Conservation (phyloP, 371 early-diverging fungal genomes). For the Chytridiales sp. region DNA sequence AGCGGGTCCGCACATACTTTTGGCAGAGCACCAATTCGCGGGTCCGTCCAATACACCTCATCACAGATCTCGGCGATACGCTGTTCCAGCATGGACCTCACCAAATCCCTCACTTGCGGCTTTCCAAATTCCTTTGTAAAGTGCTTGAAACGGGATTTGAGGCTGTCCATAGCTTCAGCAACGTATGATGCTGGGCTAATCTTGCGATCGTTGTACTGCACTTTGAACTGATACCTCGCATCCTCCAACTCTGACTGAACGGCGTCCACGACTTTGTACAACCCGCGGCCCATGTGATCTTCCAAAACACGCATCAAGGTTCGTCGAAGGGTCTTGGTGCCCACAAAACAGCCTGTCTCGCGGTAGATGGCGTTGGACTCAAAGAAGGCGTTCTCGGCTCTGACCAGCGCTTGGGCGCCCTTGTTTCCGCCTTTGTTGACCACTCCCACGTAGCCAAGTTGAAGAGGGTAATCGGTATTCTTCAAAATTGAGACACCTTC, state of each 20-base stretch:
- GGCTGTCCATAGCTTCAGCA: conserved; percentile 86
- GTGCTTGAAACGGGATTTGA: conserved; percentile 90
- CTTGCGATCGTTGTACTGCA: conserved; percentile 93
- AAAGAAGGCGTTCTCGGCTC: conserved; percentile 72
- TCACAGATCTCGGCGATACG: conserved; percentile 87
- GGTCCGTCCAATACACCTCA: conserved; percentile 89
- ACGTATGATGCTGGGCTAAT: conserved; percentile 94
- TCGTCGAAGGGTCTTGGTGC: conserved; percentile 76
- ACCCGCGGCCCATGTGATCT: conserved; percentile 83
- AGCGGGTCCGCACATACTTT: conserved; percentile 56
- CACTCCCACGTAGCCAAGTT: conserved; percentile 97
- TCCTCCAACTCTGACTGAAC: conserved; percentile 93
- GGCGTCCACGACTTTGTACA: conserved; percentile 79
- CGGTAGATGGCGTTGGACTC: conserved; percentile 28
- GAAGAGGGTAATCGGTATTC: conserved; percentile 90
- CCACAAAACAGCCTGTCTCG: conserved; percentile 61
- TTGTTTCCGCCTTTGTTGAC: conserved; percentile 75
- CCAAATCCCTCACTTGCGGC: conserved; percentile 84
- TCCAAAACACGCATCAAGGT: conserved; percentile 88
- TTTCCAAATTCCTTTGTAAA: conserved; percentile 87
- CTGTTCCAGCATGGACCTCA: conserved; percentile 85
- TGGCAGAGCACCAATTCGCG: conserved; percentile 59
- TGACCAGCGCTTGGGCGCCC: conserved; percentile 60
- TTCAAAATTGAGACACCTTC: conserved; percentile 77
- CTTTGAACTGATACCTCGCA: conserved; percentile 95